Percentiles rank a stretch among this genome's conserved stretches.
Conservation (phyloP, 371 early-diverging fungal species). For the Lichtheimia hyalospora region DNA sequence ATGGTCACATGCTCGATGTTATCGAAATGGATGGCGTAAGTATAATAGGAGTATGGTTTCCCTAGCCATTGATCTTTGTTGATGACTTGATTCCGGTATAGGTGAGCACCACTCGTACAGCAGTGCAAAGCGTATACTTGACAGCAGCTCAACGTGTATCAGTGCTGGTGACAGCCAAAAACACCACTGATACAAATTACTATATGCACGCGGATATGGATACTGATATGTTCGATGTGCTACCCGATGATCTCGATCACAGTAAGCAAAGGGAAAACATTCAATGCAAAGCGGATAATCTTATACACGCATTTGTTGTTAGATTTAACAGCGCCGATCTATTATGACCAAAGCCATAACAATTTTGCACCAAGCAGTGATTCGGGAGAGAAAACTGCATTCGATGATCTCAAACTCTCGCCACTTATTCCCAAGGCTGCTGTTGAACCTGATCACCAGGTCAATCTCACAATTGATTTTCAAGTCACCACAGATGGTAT, state of each 20-base stretch:
- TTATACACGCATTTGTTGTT: not conserved
- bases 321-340: slow-evolving; percentile 55
- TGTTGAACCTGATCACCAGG: slow-evolving; percentile 44
- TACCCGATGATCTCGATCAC: slow-evolving; percentile 55
- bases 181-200: slow-evolving; percentile 65
- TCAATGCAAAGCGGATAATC: not conserved
- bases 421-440: slow-evolving; percentile 39
- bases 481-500: slow-evolving; percentile 69
- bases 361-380: slow-evolving; percentile 39
- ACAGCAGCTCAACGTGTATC: slow-evolving; percentile 73
- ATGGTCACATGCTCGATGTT: slow-evolving; percentile 73
- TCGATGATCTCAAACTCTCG: slow-evolving; percentile 55
- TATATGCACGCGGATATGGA: slow-evolving; percentile 75
- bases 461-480: slow-evolving; percentile 63
- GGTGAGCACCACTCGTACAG: slow-evolving; percentile 53
- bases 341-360: slow-evolving; percentile 42
- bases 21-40: slow-evolving; percentile 82
- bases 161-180: slow-evolving; percentile 72
- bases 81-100: slow-evolving; percentile 1
- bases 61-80: not conserved
- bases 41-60: not conserved
- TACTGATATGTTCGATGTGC: slow-evolving; percentile 70
- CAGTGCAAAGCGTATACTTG: slow-evolving; percentile 57
- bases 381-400: slow-evolving; percentile 28
- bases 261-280: slow-evolving; percentile 18